These are phyloP conservation scores for Diaporthe batatas DNA, from an alignment of 2,329 filamentous ascomycete species.

Conservation along the genomic window DNA sequence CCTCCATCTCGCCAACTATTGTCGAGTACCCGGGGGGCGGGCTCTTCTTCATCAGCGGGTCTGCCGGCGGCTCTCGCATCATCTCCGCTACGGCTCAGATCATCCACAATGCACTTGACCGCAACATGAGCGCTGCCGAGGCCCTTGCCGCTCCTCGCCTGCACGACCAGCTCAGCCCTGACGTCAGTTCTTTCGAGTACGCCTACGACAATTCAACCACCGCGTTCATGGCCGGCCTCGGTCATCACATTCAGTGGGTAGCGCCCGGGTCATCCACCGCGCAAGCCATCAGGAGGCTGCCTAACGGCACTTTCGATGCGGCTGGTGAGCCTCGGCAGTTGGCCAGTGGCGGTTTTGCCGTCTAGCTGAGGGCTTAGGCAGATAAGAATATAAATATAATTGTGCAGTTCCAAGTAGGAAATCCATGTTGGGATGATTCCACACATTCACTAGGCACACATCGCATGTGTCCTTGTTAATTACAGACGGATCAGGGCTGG, in stretches of 20 bases:
- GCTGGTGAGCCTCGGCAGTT: conserved; percentile 42
- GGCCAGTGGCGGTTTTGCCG: conserved; percentile 38
- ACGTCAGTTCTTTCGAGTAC: conserved; percentile 76
- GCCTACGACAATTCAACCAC: conserved; percentile 75
- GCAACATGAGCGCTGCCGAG: conserved; percentile 67
- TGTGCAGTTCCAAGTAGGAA: no score
- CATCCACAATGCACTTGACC: conserved; percentile 79
- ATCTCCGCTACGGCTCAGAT: conserved; percentile 84
- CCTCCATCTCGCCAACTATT: conserved; percentile 77
- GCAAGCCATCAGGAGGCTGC: conserved; percentile 74
- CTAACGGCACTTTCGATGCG: conserved; percentile 54
- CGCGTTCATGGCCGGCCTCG: conserved; percentile 71
- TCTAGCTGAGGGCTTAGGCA: neutral
- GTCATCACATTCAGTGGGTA: conserved; percentile 81
- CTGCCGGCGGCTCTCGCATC: conserved; percentile 86
- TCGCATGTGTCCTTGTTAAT: no score
- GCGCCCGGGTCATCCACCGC: conserved; percentile 74
- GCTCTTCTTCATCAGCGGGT: conserved; percentile 78
- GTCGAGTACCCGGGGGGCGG: conserved; percentile 63
- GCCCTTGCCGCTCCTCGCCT: conserved; percentile 77
- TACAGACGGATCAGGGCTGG: no score
- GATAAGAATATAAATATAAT: no score
- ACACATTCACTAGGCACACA: no score
- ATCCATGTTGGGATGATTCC: no score
- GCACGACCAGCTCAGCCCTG: conserved; percentile 86